Percentiles rank a stretch among this genome's conserved stretches.
These are phyloP conservation scores for Stagonosporopsis rhizophila DNA, from an alignment of 2,329 filamentous ascomycete species.

Conservation along the genomic window DNA sequence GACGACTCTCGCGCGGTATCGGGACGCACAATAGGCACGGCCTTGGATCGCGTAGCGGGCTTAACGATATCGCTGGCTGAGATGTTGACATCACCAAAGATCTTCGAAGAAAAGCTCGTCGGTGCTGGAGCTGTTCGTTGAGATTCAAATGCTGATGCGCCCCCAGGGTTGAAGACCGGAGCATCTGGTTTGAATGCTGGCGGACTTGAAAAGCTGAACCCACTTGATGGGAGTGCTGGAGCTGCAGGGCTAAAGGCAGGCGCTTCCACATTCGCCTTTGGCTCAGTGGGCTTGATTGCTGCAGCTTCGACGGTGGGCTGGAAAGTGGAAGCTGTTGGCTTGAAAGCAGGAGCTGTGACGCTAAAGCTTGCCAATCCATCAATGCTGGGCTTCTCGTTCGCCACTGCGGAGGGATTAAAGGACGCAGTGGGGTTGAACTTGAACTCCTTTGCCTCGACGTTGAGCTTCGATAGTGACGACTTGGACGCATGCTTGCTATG, in stretches of 20 bases:
- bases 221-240: conserved; percentile 26
- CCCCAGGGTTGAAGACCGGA: conserved; percentile 67
- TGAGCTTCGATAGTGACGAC: conserved; percentile 77
- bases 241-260: conserved; percentile 25
- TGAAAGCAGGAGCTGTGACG: conserved; percentile 71
- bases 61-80: conserved; percentile 68
- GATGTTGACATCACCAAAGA: conserved; percentile 57
- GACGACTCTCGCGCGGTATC: conserved; percentile 52
- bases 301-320: conserved; percentile 32
- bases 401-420: conserved; percentile 56
- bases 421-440: conserved; percentile 69
- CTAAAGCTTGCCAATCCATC: conserved; percentile 64
- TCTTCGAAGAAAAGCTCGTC: conserved; percentile 43
- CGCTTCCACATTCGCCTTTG: conserved; percentile 11
- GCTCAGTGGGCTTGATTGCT: conserved; percentile 11
- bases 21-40: conserved; percentile 79
- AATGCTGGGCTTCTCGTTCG: conserved; percentile 49
- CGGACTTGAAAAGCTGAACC: conserved; percentile 36
- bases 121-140: conserved; percentile 31
- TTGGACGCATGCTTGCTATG: conserved; percentile 69
- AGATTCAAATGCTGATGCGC: conserved; percentile 32
- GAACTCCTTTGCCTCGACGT: conserved; percentile 89
- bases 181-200: conserved; percentile 66
- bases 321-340: conserved; percentile 35
- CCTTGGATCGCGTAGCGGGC: conserved; percentile 76